Base-by-base conservation (phyloP, 257 asterid species). In the Solanum virginianum region DNA sequence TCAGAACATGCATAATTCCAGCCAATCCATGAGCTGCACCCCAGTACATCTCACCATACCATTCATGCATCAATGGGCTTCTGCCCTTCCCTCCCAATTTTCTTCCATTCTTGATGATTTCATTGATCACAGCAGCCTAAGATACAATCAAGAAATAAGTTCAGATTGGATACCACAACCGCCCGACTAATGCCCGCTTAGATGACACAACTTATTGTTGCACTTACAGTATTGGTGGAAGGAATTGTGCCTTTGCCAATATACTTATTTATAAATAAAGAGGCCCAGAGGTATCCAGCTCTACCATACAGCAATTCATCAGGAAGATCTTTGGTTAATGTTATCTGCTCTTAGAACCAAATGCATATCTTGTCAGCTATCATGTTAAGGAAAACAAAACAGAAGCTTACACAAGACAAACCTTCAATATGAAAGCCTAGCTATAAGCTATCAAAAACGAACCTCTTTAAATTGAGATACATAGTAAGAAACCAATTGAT, bases 1-100 rank as follows among this genome's bases (percentile, higher is more conserved):
- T 88, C 47, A 94, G 83, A 65, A 92, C 90, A 80, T 89, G 89
- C 88, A 91, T 83, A 83, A 93, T 92, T 77, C 98, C 97, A 65
- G 97, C 98, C 89, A 94, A 87, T 22, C 96, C 98, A 85, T 94
- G 98, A 75, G 98, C 98, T 8, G 97, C 96, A 47, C 97, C 97
- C 97, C 95, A 93, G 87, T 92, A 94, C 90, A 84, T 93, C 62
- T 88, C 87, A 57, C 96, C 94, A 24, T 89, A 59, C 95, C 93
- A 93, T 79, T 94, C 97, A 74, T 86, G 89, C 98, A 93, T 92
- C 88, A 93, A 84, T 0, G 93, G 97, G 80, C 94, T 87, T 81
- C 84, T 90, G 15, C 84, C 90, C 77, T 11, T 88, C 65, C 86
- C 91, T 22, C 94, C 92, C 83, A 91, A 84, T 66, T 87, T 90